phyloP scores from a whole-genome alignment of 163 green algal species.

The Scenedesmus sp. region DNA sequence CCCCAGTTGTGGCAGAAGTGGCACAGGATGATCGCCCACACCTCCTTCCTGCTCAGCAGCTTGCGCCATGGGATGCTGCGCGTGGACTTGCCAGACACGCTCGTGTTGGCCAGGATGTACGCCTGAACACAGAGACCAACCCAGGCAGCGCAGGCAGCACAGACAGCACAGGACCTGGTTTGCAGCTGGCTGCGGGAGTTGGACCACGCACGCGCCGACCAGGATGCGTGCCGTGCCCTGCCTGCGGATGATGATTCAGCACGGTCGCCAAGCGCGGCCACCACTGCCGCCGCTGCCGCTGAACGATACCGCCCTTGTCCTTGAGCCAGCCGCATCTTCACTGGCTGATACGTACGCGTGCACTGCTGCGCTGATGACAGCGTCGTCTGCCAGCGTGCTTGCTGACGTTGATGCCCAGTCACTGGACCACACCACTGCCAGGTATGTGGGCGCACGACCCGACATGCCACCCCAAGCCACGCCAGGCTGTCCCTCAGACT shows the following conservation, averaged over 20 bases:
- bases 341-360: no score
- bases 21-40: conserved; percentile 93
- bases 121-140: not conserved
- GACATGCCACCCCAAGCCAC: not conserved
- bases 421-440: no score
- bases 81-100: conserved; percentile 10
- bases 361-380: conserved; percentile 56
- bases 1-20: conserved; percentile 99
- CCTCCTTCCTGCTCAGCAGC: conserved; percentile 82
- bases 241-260: no score
- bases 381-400: conserved; percentile 72
- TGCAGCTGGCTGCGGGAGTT: not conserved
- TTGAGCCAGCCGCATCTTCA: no score
- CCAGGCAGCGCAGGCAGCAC: not conserved
- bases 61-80: conserved; percentile 83
- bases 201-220: no score
- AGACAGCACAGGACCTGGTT: not conserved
- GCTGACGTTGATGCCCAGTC: conserved; percentile 67
- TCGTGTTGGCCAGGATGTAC: conserved; percentile 81
- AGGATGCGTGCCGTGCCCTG: not conserved
- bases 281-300: no score
- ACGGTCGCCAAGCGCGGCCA: no score
- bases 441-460: no score
- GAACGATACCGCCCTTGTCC: no score
- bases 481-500: no score